phyloP scores from a whole-genome alignment of 2,329 filamentous ascomycete genomes.

The Pyricularia pennisetigena region DNA sequence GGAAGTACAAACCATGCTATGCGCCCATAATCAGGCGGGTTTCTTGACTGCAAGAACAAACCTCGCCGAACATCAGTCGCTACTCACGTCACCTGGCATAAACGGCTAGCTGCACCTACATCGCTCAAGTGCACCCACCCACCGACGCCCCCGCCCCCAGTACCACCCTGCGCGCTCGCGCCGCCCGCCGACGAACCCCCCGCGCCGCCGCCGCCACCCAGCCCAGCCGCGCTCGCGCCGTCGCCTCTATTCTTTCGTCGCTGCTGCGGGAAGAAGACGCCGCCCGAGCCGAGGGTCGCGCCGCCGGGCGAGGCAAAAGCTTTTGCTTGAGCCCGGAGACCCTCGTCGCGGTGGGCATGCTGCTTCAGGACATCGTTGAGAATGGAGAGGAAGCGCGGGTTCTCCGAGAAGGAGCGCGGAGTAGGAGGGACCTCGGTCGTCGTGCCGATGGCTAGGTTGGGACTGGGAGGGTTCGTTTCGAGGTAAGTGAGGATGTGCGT shows the following conservation, averaged over 20 bases:
- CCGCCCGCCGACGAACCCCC: conserved; percentile 40
- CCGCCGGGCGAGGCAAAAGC: conserved; percentile 51
- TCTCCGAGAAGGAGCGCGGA: conserved; percentile 48
- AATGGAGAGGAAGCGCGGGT: conserved; percentile 41
- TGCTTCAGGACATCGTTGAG: conserved; percentile 23
- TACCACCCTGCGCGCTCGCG: conserved; percentile 49
- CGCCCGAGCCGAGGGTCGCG: conserved; percentile 39
- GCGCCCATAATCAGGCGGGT: conserved; percentile 56
- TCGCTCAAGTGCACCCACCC: conserved; percentile 59
- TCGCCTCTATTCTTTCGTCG: conserved; percentile 16
- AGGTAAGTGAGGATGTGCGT: conserved; percentile 50
- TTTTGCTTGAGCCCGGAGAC: conserved; percentile 35
- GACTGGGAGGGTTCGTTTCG: conserved; percentile 43
- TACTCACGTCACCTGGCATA: not conserved
- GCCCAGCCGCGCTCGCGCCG: conserved; percentile 13
- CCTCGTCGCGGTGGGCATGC: conserved; percentile 14
- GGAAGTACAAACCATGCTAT: conserved; percentile 41
- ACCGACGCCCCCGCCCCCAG: conserved; percentile 48
- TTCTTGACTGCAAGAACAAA: conserved; percentile 29
- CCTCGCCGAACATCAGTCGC: not conserved
- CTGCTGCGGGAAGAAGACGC: conserved; percentile 37
- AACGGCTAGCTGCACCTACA: conserved; percentile 10
- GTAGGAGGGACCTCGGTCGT: conserved; percentile 50
- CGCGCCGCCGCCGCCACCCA: conserved; percentile 26
- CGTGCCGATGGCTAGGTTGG: conserved; percentile 46